Conservation (phyloP, 179 eudicot genomes). For the Gypsophila paniculata region DNA sequence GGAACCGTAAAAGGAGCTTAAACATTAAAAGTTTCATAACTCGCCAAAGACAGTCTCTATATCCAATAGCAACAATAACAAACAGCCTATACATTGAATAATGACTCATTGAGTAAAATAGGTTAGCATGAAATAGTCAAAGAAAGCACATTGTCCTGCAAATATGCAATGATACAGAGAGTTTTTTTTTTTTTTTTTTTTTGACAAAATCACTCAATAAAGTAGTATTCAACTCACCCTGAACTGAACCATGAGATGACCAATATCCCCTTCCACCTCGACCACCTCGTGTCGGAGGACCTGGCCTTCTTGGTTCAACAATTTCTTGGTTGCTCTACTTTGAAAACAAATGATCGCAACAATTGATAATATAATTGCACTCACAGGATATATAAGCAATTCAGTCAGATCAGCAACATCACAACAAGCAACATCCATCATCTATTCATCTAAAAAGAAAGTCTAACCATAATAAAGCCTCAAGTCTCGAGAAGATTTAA, state of each 20-base stretch:
- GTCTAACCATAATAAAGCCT: neutral
- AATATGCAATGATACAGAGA: neutral
- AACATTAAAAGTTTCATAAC: neutral
- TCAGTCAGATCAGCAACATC: neutral
- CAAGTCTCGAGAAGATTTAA: neutral
- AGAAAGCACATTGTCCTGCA: neutral
- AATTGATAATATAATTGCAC: neutral
- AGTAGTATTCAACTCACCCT: conserved; percentile 33
- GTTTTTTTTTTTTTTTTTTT: neutral
- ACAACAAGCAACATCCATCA: neutral
- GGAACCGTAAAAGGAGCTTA: neutral
- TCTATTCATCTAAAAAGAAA: neutral
- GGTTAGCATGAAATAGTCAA: neutral
- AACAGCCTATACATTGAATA: neutral
- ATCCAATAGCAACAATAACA: neutral
- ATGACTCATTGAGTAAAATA: neutral
- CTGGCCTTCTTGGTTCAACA: conserved; percentile 55
- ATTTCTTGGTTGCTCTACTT: conserved; percentile 47
- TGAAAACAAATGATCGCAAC: conserved; percentile 24
- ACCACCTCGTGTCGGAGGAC: conserved; percentile 54
- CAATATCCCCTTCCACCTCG: conserved; percentile 56
- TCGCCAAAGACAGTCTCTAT: no score
- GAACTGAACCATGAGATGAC: conserved; percentile 38
- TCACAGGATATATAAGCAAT: neutral
- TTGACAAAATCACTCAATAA: neutral